phyloP scores from a whole-genome alignment of 2,329 filamentous ascomycete genomes.

The Pestalotiopsis sp. region DNA sequence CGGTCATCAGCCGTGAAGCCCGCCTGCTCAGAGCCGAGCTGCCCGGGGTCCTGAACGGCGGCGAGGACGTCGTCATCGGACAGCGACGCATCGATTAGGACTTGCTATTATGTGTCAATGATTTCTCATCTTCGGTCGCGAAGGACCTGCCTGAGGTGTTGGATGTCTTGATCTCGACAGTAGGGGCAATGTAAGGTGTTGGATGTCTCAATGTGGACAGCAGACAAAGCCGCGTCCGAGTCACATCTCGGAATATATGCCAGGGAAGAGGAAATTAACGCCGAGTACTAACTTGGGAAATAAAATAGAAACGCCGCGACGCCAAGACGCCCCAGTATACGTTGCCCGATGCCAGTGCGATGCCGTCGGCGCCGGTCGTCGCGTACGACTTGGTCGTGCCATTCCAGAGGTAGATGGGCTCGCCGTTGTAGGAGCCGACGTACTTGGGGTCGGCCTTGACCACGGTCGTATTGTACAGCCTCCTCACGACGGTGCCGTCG shows the following conservation, averaged over 20 bases:
- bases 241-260: too few relatives aligned
- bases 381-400: constrained; percentile 33
- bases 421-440: constrained; percentile 39
- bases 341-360: constrained; percentile 42
- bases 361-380: constrained; percentile 37
- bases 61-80: constrained; percentile 38
- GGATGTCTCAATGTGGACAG: too few relatives aligned
- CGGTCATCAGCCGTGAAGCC: constrained; percentile 44
- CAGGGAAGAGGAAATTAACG: too few relatives aligned
- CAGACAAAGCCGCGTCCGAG: too few relatives aligned
- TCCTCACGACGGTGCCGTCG: constrained; percentile 34
- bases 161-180: too few relatives aligned
- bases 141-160: too few relatives aligned
- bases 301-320: constrained; percentile 42
- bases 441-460: constrained; percentile 40
- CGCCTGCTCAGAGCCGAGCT: constrained; percentile 42
- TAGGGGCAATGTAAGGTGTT: too few relatives aligned
- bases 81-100: constrained; percentile 32
- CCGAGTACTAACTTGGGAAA: constrained; percentile 30
- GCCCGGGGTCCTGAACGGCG: constrained; percentile 40
- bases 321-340: constrained; percentile 46
- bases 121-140: too few relatives aligned
- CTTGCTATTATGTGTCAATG: neutral
- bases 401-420: constrained; percentile 37
- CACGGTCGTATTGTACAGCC: constrained; percentile 40